Conservation (phyloP, 2,329 filamentous ascomycete species). For the Colletotrichum trifolii region DNA sequence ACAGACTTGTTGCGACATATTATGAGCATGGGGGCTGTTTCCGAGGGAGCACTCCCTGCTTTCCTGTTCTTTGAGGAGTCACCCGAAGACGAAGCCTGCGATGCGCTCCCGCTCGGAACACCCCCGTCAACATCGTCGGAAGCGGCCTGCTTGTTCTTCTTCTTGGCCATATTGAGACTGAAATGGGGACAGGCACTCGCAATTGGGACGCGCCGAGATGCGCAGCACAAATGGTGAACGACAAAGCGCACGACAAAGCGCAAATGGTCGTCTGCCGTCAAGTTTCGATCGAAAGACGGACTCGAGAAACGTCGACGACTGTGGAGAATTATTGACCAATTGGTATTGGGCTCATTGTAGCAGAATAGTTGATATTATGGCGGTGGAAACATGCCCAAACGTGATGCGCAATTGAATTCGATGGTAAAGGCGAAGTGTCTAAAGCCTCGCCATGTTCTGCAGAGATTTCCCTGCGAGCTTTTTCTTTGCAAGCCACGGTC, state of each 20-base stretch:
- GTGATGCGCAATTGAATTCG: too few relatives aligned
- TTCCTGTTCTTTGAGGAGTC: constrained; percentile 37
- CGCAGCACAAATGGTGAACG: too few relatives aligned
- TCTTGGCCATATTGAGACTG: constrained; percentile 54
- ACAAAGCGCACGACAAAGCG: background rate
- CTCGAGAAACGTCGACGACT: constrained; percentile 16
- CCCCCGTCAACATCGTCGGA: constrained; percentile 43
- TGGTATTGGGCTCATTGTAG: constrained; percentile 35
- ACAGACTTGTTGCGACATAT: constrained; percentile 78
- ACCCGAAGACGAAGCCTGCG: constrained; percentile 13
- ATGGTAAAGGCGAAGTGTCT: too few relatives aligned
- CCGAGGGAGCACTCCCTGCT: constrained; percentile 42
- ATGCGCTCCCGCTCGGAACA: constrained; percentile 27
- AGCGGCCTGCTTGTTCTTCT: constrained; percentile 56
- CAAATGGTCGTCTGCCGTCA: constrained; percentile 17
- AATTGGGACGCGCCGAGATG: background rate
- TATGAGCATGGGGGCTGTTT: constrained; percentile 61
- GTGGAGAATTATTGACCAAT: constrained; percentile 30
- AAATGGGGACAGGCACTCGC: background rate
- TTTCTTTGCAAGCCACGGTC: too few relatives aligned
- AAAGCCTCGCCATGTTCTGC: too few relatives aligned
- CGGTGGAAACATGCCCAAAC: constrained; percentile 5
- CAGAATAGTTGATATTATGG: constrained; percentile 8
- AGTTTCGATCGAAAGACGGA: constrained; percentile 9
- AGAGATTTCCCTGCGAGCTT: too few relatives aligned